These are phyloP conservation scores for Viola pubescens DNA, from an alignment of 441 rosid species.

Conservation along the genomic window DNA sequence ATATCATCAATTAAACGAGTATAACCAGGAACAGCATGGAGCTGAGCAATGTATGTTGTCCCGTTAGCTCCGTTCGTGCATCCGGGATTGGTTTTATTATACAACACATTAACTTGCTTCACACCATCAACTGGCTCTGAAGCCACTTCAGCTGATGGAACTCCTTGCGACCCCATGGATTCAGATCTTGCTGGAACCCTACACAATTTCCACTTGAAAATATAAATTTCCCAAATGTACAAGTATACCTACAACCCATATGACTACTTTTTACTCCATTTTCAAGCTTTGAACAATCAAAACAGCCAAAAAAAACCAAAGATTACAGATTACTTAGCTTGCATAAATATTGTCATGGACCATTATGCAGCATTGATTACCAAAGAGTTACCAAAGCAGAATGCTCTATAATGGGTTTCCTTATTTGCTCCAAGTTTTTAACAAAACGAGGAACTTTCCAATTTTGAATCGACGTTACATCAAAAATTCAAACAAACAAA, in stretches of 20 bases:
- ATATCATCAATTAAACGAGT: constrained; percentile 39
- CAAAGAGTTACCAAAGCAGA: too few species aligned
- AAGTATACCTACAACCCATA: too few species aligned
- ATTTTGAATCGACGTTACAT: not conserved
- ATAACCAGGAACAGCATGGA: constrained; percentile 42
- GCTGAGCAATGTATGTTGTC: constrained; percentile 35
- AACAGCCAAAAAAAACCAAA: not conserved
- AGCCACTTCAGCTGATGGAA: constrained; percentile 23
- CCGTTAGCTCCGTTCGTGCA: constrained; percentile 34
- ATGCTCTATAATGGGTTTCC: too few species aligned
- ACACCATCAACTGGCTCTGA: constrained; percentile 23
- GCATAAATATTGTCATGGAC: too few species aligned
- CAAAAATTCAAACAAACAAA: not conserved
- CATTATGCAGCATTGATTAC: too few species aligned
- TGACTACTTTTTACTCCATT: too few species aligned
- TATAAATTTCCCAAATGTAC: too few species aligned
- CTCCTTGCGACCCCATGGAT: constrained; percentile 23
- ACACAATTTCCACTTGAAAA: constrained; percentile 15
- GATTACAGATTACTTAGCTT: too few species aligned
- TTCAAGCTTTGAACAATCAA: not conserved
- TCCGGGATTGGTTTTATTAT: constrained; percentile 31
- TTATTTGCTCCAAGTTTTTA: not conserved
- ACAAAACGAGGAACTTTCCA: not conserved
- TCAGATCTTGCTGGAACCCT: constrained; percentile 33
- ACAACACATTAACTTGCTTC: constrained; percentile 40